phyloP scores from a whole-genome alignment of 495 filamentous ascomycete species.

The Penicillium atrosanguineum region DNA sequence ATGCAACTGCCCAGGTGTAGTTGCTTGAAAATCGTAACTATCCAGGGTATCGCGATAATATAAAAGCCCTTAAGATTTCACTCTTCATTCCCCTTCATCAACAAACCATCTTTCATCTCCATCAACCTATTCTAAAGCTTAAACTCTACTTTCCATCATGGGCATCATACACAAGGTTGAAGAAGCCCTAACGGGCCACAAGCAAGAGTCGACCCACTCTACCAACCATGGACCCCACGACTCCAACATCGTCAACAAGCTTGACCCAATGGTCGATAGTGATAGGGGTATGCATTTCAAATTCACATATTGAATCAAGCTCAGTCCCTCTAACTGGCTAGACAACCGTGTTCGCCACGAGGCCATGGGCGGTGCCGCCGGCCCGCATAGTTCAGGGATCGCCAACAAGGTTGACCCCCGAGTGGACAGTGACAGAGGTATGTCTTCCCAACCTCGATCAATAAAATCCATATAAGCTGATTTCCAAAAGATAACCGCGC shows the following conservation, averaged over 20 bases:
- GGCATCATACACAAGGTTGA: constrained; percentile 10
- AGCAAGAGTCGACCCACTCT: constrained; percentile 6
- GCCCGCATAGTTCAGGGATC: constrained; percentile 34
- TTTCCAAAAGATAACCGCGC: background rate
- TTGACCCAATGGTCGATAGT: constrained; percentile 50
- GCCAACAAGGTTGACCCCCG: constrained; percentile 52
- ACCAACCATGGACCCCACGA: constrained; percentile 31
- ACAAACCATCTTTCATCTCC: background rate
- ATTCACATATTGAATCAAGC: background rate
- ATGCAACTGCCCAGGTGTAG: no score
- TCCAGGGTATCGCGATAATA: background rate
- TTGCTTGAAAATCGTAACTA: background rate
- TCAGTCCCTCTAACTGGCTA: background rate
- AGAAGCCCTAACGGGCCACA: constrained; percentile 10
- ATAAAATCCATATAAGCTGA: background rate
- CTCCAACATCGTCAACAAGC: constrained; percentile 42
- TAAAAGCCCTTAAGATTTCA: background rate
- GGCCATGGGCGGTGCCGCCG: constrained; percentile 8
- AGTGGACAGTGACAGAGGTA: constrained; percentile 34
- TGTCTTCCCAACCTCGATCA: background rate
- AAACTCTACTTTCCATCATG: constrained; percentile 1
- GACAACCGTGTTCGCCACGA: background rate
- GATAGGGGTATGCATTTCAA: constrained; percentile 18
- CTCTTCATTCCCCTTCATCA: background rate
- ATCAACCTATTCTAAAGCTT: background rate